These are phyloP conservation scores for Pythium dissimile DNA, from an alignment of 352 stramenopile genomes.

Conservation along the genomic window DNA sequence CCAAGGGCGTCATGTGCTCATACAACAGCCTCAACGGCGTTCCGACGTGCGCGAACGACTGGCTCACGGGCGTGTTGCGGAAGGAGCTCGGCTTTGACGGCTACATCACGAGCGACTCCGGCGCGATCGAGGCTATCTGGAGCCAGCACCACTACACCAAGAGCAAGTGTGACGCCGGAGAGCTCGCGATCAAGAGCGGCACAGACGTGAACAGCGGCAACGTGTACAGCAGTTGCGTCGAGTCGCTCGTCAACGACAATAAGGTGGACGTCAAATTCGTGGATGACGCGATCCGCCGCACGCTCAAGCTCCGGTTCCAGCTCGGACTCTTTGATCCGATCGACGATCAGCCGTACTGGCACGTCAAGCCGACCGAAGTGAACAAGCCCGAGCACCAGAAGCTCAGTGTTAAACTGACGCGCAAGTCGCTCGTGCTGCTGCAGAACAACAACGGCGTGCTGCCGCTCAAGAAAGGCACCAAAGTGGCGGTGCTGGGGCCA, in stretches of 20 bases:
- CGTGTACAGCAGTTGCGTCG: constrained; percentile 79
- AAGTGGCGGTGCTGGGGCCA: constrained; percentile 79
- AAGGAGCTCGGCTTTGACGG: constrained; percentile 85
- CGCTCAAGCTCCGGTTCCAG: constrained; percentile 87
- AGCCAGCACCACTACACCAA: constrained; percentile 75
- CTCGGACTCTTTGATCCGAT: constrained; percentile 91
- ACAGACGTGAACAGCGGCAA: constrained; percentile 88
- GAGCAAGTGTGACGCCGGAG: constrained; percentile 56
- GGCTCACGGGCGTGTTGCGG: constrained; percentile 72
- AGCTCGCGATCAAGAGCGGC: constrained; percentile 60
- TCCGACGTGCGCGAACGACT: constrained; percentile 89
- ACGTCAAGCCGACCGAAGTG: constrained; percentile 66
- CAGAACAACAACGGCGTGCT: constrained; percentile 85
- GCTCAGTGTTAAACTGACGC: constrained; percentile 70
- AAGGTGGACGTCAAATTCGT: constrained; percentile 45
- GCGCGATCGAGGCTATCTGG: constrained; percentile 85
- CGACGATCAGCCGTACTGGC: constrained; percentile 77
- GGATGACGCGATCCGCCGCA: constrained; percentile 57
- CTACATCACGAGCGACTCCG: constrained; percentile 96
- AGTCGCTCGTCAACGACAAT: constrained; percentile 45
- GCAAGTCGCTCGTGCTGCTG: constrained; percentile 91
- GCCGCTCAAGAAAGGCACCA: constrained; percentile 56
- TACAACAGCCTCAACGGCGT: constrained; percentile 96
- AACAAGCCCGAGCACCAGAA: constrained; percentile 57
- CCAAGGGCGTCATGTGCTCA: constrained; percentile 93